A percentile compares a stretch with the other conserved stretches of the same genome.
phyloP scores from a whole-genome alignment of 495 filamentous ascomycete genomes.

The Aspergillus nidulans region DNA sequence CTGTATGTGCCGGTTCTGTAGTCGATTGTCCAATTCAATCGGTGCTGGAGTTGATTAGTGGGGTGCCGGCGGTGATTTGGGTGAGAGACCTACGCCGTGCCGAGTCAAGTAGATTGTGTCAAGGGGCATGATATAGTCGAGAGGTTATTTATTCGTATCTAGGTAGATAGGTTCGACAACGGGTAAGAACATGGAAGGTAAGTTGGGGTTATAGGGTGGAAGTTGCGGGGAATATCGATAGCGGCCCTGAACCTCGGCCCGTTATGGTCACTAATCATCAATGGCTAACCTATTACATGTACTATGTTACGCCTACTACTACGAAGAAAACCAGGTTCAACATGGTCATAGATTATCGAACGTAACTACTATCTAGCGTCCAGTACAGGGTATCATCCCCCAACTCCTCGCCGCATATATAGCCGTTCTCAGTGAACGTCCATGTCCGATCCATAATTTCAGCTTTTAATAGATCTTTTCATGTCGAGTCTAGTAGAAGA shows the following conservation, averaged over 20 bases:
- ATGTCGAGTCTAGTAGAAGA: conserved; percentile 80
- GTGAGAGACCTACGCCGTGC: conserved; percentile 65
- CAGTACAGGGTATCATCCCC: conserved; percentile 21
- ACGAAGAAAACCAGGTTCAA: too few relatives aligned
- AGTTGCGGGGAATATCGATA: conserved; percentile 7
- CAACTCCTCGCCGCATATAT: conserved; percentile 27
- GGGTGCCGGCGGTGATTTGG: not conserved
- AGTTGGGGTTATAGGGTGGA: not conserved
- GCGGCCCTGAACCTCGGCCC: not conserved
- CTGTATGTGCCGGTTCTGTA: conserved; percentile 68
- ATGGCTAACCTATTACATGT: too few relatives aligned
- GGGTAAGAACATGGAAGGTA: not conserved
- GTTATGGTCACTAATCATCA: not conserved
- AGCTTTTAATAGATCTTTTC: conserved; percentile 31
- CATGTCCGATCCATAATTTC: conserved; percentile 21
- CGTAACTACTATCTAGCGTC: conserved; percentile 14
- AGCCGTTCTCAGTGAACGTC: conserved; percentile 22
- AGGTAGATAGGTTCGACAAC: not conserved
- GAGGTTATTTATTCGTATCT: not conserved
- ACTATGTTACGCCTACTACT: not conserved
- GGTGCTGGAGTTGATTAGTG: too few relatives aligned
- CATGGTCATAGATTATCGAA: conserved; percentile 4
- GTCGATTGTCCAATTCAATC: conserved; percentile 83
- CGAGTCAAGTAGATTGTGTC: conserved; percentile 82
- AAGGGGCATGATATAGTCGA: conserved; percentile 40